Percentiles rank a stretch among this genome's conserved stretches.
These are phyloP conservation scores for Talaromyces nanjingensis DNA, from an alignment of 495 filamentous ascomycete genomes.

Conservation along the genomic window DNA sequence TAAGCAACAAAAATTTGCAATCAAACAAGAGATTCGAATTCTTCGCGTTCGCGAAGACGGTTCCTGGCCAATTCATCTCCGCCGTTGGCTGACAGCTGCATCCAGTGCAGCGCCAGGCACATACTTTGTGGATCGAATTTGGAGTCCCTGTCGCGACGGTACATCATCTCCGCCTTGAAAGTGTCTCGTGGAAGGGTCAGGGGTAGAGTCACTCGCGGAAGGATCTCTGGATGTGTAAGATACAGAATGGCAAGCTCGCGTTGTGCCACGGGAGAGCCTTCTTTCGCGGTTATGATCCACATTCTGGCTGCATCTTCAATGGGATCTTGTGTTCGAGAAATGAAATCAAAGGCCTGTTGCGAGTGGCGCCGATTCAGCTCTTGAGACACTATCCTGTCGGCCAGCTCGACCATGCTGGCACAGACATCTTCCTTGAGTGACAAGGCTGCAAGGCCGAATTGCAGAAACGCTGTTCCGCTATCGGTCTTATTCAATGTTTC, in stretches of 20 bases:
- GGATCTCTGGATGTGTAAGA: slow-evolving; percentile 82
- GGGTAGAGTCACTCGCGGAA: slow-evolving; percentile 78
- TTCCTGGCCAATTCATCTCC: slow-evolving; percentile 83
- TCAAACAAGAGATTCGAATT: slow-evolving; percentile 48
- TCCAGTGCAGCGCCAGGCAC: slow-evolving; percentile 97
- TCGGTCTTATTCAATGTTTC: slow-evolving; percentile 78
- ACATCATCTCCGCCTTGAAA: slow-evolving; percentile 85
- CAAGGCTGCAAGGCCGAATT: slow-evolving; percentile 81
- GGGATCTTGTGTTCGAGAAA: slow-evolving; percentile 31
- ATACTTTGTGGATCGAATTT: slow-evolving; percentile 79
- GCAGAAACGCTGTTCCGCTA: slow-evolving; percentile 88
- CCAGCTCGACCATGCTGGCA: slow-evolving; percentile 78
- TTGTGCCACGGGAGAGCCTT: slow-evolving; percentile 87
- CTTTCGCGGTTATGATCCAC: slow-evolving; percentile 92
- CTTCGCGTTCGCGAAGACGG: slow-evolving; percentile 69
- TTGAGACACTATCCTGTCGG: slow-evolving; percentile 40
- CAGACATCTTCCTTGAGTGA: slow-evolving; percentile 85
- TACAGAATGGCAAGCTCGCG: slow-evolving; percentile 93
- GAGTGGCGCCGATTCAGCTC: slow-evolving; percentile 37
- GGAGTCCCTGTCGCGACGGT: slow-evolving; percentile 45
- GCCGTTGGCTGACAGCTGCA: slow-evolving; percentile 81
- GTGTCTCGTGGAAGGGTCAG: slow-evolving; percentile 80
- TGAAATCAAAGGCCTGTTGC: slow-evolving; percentile 28
- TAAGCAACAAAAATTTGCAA: background rate
- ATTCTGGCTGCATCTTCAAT: slow-evolving; percentile 85